Evolutionary conservation across 1,284 basidiomycete genomes (phyloP), one percentile per base, ranked within the genome.

Genomic region (Ustilago hordei): DNA sequence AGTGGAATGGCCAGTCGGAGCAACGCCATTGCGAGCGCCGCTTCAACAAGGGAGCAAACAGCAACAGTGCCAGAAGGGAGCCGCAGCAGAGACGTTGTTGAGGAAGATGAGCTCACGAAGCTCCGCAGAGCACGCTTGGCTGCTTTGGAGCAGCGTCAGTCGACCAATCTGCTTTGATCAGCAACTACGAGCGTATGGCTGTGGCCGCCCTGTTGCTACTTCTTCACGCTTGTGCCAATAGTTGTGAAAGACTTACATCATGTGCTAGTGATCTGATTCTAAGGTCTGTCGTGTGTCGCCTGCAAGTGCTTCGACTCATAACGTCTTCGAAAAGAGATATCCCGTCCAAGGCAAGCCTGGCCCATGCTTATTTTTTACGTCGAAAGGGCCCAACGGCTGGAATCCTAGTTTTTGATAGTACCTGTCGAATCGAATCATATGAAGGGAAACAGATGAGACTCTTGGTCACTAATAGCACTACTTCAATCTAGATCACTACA

Each of bases 391-490:
- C 8, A 71, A 17, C 23, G 55, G 55, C 7, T 17, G 41, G 60
- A 75, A 78, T 31, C 76, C 76, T 5, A 69, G 54, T 23, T 38
- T 57, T 31, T 72, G 57, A 31, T 78, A 78, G 64, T 78, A 75
- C 19, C 75, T 78, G 56, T 36, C n/a, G 8, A 17, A 31, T 4
- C n/a, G 1, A 34, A 1, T 9, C 47, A 31, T 36, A 34, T 31
- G 13, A 17, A 15, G 8, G 35, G 32, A 28, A 31, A 11, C 15
- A n/a, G 15, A 17, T 32, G 28, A 15, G 6, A 31, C 2, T 4
- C 35, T 55, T 35, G 38, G 53, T 17, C 11, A 32, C 15, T 9
- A 8, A 17, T 4, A 23, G 23, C 53, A 36, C 5, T 19, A 43
- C 12, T 7, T n/a, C 41, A 17, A n/a, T 4, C 41, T 45, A 35